These are phyloP conservation scores for Podospora pseudocomata DNA, from an alignment of 495 filamentous ascomycete species.

Conservation along the genomic window DNA sequence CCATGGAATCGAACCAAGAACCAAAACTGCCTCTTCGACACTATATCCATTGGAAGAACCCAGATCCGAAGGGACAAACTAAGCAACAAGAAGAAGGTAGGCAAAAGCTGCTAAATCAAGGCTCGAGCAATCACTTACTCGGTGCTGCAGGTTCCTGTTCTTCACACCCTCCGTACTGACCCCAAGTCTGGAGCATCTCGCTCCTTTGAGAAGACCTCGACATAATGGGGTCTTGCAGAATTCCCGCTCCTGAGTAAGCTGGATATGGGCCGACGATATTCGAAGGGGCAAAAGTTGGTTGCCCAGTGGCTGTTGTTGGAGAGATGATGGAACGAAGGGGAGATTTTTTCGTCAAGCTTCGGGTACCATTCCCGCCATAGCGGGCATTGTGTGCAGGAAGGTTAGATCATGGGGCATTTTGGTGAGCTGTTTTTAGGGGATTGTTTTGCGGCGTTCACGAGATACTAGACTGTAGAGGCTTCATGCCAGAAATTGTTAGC, in stretches of 20 bases:
- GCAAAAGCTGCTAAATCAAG: background rate
- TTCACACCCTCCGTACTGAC: background rate
- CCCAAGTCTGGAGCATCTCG: background rate
- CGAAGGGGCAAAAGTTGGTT: no score
- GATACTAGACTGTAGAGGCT: background rate
- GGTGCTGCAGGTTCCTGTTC: background rate
- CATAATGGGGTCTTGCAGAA: no score
- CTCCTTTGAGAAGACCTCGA: no score
- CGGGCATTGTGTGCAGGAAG: background rate
- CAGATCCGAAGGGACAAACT: background rate
- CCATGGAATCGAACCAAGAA: background rate
- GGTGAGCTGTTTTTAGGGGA: no score
- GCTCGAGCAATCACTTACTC: background rate
- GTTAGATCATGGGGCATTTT: background rate
- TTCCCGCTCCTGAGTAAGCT: no score
- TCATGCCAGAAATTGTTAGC: background rate
- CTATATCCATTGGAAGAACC: conserved; percentile 25
- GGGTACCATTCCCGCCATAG: background rate
- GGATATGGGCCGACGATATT: no score
- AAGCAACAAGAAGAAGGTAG: background rate
- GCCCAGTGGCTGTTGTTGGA: no score
- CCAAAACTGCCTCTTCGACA: conserved; percentile 19
- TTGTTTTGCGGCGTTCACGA: background rate
- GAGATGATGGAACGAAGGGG: no score
- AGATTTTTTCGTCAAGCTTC: background rate